Base-by-base conservation (phyloP, 441 rosid genomes). In the Rhodomyrtus psidioides region DNA sequence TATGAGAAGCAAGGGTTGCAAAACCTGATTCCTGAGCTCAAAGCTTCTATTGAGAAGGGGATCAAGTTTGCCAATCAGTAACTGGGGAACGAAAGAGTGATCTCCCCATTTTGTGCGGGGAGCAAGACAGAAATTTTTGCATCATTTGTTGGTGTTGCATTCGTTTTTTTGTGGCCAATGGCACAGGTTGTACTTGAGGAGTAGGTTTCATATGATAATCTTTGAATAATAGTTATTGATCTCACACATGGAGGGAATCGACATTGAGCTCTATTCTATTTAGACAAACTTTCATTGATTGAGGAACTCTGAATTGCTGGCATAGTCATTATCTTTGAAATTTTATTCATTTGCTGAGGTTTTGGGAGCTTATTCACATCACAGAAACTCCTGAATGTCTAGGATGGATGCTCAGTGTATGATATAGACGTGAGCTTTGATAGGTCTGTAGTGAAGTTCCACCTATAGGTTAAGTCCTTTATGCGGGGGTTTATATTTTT, bases 41-140 rank as follows among this genome's bases (percentile, higher is more conserved):
- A 88, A 57, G 7, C 89, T 16, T 89, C 91, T 6, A 89, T 87
- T 21, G 91, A 89, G 85, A 89, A 89, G 84, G 91, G 91, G 56
- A 86, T 87, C 86, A 82, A 89, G 83, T 89, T 89, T 57, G 91
- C 89, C 53, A 84, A 84, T 62, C 84, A 70, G 79, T 70, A 70
- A 70, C 26, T 24, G 79, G 49, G 79, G n/a, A 39, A 39, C 51
- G 23, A 39, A 65, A 70, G 79, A 12, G 1, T 70, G 79, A 70
- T 70, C 79, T 70, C 79, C 79, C 79, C 79, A 70, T 70, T 65
- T 21, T 39, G 79, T 39, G 39, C 39, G 51, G 39, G 79, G 39
- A 39, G 79, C 79, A 70, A 70, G 79, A 70, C 79, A 70, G n/a
- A n/a, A 70, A 70, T 70, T 70, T 53, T 70, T 39, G 79, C 79